These are phyloP conservation scores for Mycena citricolor DNA, from an alignment of 1,284 basidiomycete genomes.

Conservation along the genomic window DNA sequence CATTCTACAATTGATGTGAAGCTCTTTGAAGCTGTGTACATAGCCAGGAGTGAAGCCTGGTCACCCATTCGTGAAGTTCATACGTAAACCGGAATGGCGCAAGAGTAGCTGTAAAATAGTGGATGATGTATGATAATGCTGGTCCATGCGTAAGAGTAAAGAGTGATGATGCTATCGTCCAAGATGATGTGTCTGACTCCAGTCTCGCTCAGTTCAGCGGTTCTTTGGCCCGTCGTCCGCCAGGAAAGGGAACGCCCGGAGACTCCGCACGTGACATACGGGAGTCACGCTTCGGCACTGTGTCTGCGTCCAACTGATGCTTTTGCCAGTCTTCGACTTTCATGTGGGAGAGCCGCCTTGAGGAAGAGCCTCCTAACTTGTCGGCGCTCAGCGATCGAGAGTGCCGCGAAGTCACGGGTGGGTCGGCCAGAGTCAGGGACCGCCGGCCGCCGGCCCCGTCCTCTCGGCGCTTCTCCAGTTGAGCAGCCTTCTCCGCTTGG, in stretches of 20 bases:
- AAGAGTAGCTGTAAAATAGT: too few relatives aligned
- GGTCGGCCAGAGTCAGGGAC: slow-evolving; percentile 29
- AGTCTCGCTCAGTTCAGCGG: slow-evolving; percentile 15
- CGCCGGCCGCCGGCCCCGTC: slow-evolving; percentile 36
- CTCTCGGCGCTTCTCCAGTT: slow-evolving; percentile 47
- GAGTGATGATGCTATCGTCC: slow-evolving; percentile 10
- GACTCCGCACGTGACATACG: slow-evolving; percentile 30
- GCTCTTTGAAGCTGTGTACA: too few relatives aligned
- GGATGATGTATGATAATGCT: slow-evolving; percentile 15
- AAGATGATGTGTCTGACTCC: slow-evolving; percentile 8
- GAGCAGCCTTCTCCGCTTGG: slow-evolving; percentile 68
- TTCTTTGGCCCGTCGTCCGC: slow-evolving; percentile 23
- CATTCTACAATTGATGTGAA: too few relatives aligned
- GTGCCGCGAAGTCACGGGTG: slow-evolving; percentile 36
- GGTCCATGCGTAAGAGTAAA: slow-evolving; percentile 7
- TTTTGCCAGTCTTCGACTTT: slow-evolving; percentile 84
- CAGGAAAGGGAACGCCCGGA: slow-evolving; percentile 43
- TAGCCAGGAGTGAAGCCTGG: too few relatives aligned
- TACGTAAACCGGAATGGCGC: too few relatives aligned
- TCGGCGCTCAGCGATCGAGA: slow-evolving; percentile 58
- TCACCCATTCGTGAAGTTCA: too few relatives aligned
- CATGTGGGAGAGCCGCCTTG: slow-evolving; percentile 66
- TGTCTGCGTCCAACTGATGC: slow-evolving; percentile 56
- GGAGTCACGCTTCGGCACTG: slow-evolving; percentile 39
- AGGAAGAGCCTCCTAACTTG: slow-evolving; percentile 51